Evolutionary conservation across 345 rosid genomes (phyloP).

Genomic region (Turnera subulata): DNA sequence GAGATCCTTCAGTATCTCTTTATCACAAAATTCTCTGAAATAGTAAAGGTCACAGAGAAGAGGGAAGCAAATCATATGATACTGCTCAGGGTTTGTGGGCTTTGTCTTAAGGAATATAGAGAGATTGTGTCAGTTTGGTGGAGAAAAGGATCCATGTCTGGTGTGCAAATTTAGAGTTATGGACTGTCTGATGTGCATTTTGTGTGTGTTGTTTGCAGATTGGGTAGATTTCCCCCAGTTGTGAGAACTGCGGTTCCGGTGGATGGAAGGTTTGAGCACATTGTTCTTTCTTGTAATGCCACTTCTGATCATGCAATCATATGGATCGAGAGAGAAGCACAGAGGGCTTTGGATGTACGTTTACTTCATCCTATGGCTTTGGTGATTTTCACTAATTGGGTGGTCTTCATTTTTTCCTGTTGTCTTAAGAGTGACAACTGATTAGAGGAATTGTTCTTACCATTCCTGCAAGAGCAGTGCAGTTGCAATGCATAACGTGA

Average conservation of each 20-base stretch:
- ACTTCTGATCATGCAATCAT: conserved; percentile 90
- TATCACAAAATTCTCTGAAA: too few relatives aligned
- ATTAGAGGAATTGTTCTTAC: background rate
- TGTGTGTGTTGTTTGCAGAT: conserved; percentile 35
- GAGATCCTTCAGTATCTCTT: too few relatives aligned
- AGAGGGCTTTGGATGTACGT: conserved; percentile 68
- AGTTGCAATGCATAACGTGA: too few relatives aligned
- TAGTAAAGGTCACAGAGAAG: background rate
- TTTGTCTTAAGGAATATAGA: background rate
- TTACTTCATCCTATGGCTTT: background rate
- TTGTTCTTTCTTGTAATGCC: conserved; percentile 91
- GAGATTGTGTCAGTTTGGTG: background rate
- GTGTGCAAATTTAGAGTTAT: too few relatives aligned
- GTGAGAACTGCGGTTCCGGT: conserved; percentile 95
- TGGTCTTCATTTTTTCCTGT: background rate
- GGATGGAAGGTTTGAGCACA: conserved; percentile 93
- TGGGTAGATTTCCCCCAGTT: conserved; percentile 82
- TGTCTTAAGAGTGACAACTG: background rate
- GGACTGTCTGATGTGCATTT: conserved; percentile 3
- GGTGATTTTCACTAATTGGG: background rate
- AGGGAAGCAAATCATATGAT: background rate
- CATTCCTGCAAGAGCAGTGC: too few relatives aligned
- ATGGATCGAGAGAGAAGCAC: conserved; percentile 90
- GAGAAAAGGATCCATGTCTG: too few relatives aligned
- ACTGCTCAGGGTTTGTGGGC: background rate